phyloP scores from a whole-genome alignment of 208 protist genomes.

The Trypanosomatidae sp. region DNA sequence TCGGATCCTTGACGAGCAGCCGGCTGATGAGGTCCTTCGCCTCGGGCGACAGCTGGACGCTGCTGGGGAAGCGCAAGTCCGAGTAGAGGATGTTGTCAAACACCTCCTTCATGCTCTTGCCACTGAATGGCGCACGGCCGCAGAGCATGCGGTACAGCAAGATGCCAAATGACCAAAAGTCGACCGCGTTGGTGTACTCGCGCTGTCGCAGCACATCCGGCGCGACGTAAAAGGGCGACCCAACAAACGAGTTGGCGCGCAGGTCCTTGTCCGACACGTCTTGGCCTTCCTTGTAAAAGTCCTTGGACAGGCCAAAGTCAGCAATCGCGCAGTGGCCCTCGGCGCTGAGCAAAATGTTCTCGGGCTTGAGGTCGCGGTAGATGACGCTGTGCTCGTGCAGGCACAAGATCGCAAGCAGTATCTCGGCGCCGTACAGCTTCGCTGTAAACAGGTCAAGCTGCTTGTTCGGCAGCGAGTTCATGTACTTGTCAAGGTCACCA shows the following conservation, averaged over 20 bases:
- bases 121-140: conserved; percentile 90
- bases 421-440: conserved; percentile 91
- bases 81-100: conserved; percentile 91
- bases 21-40: conserved; percentile 87
- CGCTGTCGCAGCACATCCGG: conserved; percentile 90
- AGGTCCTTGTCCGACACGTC: conserved; percentile 56
- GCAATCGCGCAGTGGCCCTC: conserved; percentile 85
- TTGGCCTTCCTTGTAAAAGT: conserved; percentile 78
- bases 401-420: conserved; percentile 85
- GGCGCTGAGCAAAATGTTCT: conserved; percentile 81
- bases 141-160: conserved; percentile 96
- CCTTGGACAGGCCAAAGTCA: conserved; percentile 89
- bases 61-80: conserved; percentile 82
- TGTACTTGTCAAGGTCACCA: conserved; percentile 88
- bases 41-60: conserved; percentile 64
- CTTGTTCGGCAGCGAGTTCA: conserved; percentile 79
- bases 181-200: conserved; percentile 94
- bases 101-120: conserved; percentile 87
- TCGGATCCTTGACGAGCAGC: conserved; percentile 83
- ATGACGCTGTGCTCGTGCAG: conserved; percentile 92
- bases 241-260: conserved; percentile 87
- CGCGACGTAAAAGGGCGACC: conserved; percentile 90
- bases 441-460: conserved; percentile 73
- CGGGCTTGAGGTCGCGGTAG: conserved; percentile 90
- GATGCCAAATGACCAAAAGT: conserved; percentile 97